Evolutionary conservation across 2,329 filamentous ascomycete species (phyloP).

Genomic region (Stenocarpella maydis): DNA sequence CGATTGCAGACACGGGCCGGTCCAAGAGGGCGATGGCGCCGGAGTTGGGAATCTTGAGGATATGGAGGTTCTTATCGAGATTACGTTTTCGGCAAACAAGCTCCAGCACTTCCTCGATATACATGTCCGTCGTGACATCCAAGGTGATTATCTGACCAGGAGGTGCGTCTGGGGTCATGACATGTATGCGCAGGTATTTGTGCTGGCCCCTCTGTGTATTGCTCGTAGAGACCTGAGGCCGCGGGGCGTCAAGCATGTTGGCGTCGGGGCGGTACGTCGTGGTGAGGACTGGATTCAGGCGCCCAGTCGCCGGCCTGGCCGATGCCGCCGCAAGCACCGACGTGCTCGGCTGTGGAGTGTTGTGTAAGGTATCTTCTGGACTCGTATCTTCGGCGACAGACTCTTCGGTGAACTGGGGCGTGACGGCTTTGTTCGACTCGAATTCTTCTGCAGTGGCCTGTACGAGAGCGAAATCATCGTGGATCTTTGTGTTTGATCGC

Average conservation of each 20-base stretch:
- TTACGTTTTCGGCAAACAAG: slow-evolving; percentile 79
- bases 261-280: slow-evolving; percentile 65
- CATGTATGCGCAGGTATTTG: slow-evolving; percentile 76
- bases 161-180: slow-evolving; percentile 72
- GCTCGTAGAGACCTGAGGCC: slow-evolving; percentile 53
- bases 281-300: slow-evolving; percentile 67
- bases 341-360: slow-evolving; percentile 56
- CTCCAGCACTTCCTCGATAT: slow-evolving; percentile 83
- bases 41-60: slow-evolving; percentile 79
- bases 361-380: slow-evolving; percentile 55
- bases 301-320: slow-evolving; percentile 34
- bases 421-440: slow-evolving; percentile 72
- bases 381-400: slow-evolving; percentile 46
- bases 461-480: slow-evolving; percentile 84
- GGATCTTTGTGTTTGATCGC: slow-evolving; percentile 77
- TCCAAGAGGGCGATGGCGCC: slow-evolving; percentile 80
- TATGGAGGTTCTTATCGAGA: slow-evolving; percentile 80
- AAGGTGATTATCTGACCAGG: slow-evolving; percentile 78
- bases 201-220: slow-evolving; percentile 67
- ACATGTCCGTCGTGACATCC: slow-evolving; percentile 82
- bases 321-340: slow-evolving; percentile 41
- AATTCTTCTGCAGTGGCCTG: slow-evolving; percentile 74
- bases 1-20: slow-evolving; percentile 80
- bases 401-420: slow-evolving; percentile 71
- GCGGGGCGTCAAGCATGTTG: slow-evolving; percentile 64